phyloP scores from a whole-genome alignment of 2,329 filamentous ascomycete species.

The Botryotinia narcissicola region DNA sequence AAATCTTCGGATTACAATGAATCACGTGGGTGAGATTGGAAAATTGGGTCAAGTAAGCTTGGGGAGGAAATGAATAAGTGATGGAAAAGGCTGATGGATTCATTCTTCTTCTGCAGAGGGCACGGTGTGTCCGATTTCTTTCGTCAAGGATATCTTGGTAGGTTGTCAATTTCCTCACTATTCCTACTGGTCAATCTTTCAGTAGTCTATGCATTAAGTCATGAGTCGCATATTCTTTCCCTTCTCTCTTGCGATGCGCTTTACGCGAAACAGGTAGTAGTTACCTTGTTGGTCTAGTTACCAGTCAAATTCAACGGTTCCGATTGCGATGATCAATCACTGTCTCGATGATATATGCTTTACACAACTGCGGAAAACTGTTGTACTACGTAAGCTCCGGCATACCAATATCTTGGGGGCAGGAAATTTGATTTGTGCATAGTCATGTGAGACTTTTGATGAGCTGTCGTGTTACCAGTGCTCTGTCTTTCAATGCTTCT shows the following conservation, averaged over 20 bases:
- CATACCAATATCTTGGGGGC: constrained; percentile 8
- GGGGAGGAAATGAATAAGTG: not conserved
- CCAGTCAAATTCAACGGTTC: constrained; percentile 14
- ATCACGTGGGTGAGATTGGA: constrained; percentile 1
- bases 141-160: constrained; percentile 81
- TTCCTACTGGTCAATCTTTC: constrained; percentile 5
- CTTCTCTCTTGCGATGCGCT: not conserved
- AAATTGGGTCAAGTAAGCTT: not conserved
- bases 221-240: constrained; percentile 10
- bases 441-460: constrained; percentile 17
- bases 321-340: constrained; percentile 1
- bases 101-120: constrained; percentile 56
- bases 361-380: not conserved
- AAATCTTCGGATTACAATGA: not conserved
- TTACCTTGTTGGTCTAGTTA: constrained; percentile 15
- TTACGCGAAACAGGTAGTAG: constrained; percentile 5
- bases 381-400: not conserved
- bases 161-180: constrained; percentile 7
- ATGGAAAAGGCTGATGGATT: constrained; percentile 14
- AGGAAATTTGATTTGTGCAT: constrained; percentile 14
- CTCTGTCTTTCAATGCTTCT: constrained; percentile 9
- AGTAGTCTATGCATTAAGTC: constrained; percentile 16
- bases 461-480: constrained; percentile 18
- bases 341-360: constrained; percentile 1
- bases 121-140: constrained; percentile 79